Conservation (phyloP, 345 rosid species). For the Salix suchowensis region DNA sequence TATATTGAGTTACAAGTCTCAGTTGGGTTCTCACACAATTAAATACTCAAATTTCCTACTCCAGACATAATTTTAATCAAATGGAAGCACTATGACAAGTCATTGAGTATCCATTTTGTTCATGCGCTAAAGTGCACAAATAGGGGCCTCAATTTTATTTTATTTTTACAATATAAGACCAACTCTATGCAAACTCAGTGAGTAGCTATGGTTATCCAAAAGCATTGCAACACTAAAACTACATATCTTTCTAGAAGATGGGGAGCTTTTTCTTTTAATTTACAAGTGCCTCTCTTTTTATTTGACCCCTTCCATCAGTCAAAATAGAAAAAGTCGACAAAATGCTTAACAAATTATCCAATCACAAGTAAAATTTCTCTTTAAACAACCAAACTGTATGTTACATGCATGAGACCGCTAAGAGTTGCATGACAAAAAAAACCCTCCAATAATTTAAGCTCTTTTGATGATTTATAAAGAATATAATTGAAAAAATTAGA, state of each 20-base stretch:
- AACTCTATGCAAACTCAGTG: background rate
- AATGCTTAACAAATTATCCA: background rate
- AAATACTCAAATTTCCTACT: background rate
- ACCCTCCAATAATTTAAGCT: background rate
- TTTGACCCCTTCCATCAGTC: background rate
- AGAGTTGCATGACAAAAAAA: background rate
- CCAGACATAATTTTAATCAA: background rate
- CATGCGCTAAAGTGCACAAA: background rate
- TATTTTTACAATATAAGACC: background rate
- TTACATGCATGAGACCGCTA: background rate
- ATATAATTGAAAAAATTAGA: background rate
- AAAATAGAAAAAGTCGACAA: background rate
- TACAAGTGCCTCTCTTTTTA: background rate
- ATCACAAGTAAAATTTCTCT: background rate
- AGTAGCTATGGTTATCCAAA: background rate
- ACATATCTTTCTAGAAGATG: background rate
- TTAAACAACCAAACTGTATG: background rate
- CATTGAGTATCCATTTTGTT: background rate
- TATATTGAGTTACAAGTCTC: background rate
- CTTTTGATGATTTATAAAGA: background rate
- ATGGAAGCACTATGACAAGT: background rate
- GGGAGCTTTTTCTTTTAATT: background rate
- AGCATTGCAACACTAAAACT: background rate
- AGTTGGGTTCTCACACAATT: background rate
- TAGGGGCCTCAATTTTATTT: background rate